These are phyloP conservation scores for Papiliotrema nemorosa DNA, from an alignment of 1,284 basidiomycete genomes.

Conservation along the genomic window DNA sequence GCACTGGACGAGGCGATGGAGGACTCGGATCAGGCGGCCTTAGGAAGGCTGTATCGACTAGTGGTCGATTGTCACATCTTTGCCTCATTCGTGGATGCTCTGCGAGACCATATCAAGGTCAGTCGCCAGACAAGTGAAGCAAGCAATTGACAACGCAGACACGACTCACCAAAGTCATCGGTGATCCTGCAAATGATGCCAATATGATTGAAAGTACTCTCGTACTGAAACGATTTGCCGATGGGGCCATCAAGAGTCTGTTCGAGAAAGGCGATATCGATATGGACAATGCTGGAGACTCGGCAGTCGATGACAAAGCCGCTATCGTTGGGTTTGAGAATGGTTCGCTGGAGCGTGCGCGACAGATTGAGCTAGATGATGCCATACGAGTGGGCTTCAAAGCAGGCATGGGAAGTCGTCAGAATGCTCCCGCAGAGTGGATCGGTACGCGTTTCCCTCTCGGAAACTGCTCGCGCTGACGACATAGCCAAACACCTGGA, in stretches of 20 bases:
- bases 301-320: background rate
- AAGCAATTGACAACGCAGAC: constrained; percentile 45
- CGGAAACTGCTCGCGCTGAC: background rate
- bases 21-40: constrained; percentile 52
- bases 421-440: constrained; percentile 88
- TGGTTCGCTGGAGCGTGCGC: background rate
- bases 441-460: constrained; percentile 52
- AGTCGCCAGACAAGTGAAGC: constrained; percentile 1
- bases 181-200: constrained; percentile 57
- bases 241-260: constrained; percentile 55
- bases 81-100: constrained; percentile 59
- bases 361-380: constrained; percentile 41
- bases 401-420: constrained; percentile 73
- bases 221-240: constrained; percentile 63
- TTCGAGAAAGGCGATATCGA: constrained; percentile 36
- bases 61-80: constrained; percentile 62
- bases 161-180: constrained; percentile 32
- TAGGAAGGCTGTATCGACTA: constrained; percentile 62
- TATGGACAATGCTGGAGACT: background rate
- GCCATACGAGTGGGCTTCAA: constrained; percentile 67
- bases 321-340: background rate
- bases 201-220: constrained; percentile 75
- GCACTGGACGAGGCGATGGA: constrained; percentile 62
- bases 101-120: constrained; percentile 57
- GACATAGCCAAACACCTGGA: constrained; percentile 79